Evolutionary conservation across 192 early-diverging fungal species (phyloP).

Genomic region (Chytriomyces hyalinus): DNA sequence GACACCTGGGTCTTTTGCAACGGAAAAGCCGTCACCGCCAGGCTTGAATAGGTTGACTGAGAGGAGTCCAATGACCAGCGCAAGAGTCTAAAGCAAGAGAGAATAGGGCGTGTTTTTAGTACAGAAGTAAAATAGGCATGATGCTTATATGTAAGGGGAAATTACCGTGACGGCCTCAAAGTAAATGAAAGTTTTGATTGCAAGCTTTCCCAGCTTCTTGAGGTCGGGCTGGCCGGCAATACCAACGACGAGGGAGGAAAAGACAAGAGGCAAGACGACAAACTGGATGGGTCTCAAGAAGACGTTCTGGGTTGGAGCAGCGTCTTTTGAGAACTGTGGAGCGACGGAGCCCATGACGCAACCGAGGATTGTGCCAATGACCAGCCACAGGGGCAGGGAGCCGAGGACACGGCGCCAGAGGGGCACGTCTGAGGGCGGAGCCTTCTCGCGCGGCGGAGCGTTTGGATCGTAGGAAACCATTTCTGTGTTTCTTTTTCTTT

Average conservation of each 20-base stretch:
- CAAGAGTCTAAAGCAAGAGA: constrained; percentile 41
- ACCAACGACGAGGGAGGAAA: constrained; percentile 73
- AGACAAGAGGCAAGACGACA: constrained; percentile 68
- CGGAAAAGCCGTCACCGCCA: constrained; percentile 55
- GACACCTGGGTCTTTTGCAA: constrained; percentile 23
- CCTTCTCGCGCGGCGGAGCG: no score
- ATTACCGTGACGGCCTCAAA: constrained; percentile 57
- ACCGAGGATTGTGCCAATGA: constrained; percentile 28
- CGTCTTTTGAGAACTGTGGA: constrained; percentile 38
- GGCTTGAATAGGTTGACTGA: constrained; percentile 68
- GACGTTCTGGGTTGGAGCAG: constrained; percentile 37
- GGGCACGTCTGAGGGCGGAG: neutral
- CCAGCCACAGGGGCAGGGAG: constrained; percentile 10
- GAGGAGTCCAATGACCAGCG: constrained; percentile 69
- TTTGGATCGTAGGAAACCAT: no score
- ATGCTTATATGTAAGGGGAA: constrained; percentile 1
- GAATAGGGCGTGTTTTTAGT: constrained; percentile 17
- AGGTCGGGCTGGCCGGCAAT: constrained; percentile 78
- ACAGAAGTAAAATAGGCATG: constrained; percentile 44
- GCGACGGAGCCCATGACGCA: constrained; percentile 37
- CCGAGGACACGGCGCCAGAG: neutral
- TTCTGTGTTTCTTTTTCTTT: no score
- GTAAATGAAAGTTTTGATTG: constrained; percentile 72
- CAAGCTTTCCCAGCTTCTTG: constrained; percentile 64
- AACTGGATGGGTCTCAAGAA: constrained; percentile 50